Evolutionary conservation across 257 asterid genomes (phyloP).

Genomic region (Plantago ovata): DNA sequence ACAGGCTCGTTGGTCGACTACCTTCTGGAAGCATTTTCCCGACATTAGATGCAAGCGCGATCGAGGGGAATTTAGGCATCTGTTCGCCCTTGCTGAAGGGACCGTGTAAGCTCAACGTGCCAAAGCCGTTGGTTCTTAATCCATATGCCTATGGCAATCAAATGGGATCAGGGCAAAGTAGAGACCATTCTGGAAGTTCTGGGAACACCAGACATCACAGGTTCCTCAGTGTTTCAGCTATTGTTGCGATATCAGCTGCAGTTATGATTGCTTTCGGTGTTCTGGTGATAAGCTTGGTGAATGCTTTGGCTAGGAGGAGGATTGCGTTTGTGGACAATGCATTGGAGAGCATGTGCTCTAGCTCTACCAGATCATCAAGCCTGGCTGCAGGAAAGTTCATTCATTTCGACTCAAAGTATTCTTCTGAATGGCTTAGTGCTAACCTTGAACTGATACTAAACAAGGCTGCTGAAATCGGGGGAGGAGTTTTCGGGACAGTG

Average conservation of each 20-base stretch:
- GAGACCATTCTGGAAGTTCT: conserved; percentile 20
- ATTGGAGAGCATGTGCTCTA: conserved; percentile 86
- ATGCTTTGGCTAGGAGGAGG: conserved; percentile 66
- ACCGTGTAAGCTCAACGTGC: conserved; percentile 73
- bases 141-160: conserved; percentile 73
- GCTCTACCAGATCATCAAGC: conserved; percentile 62
- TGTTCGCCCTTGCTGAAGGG: conserved; percentile 83
- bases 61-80: conserved; percentile 79
- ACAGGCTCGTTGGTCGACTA: conserved; percentile 76
- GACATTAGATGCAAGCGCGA: conserved; percentile 62
- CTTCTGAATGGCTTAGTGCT: conserved; percentile 37
- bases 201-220: conserved; percentile 32
- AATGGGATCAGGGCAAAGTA: conserved; percentile 25
- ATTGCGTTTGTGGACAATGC: conserved; percentile 57
- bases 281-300: conserved; percentile 52
- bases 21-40: conserved; percentile 68
- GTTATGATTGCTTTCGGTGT: conserved; percentile 65
- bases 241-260: conserved; percentile 84
- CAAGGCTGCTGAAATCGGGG: conserved; percentile 75
- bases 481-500: conserved; percentile 79
- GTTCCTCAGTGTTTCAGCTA: conserved; percentile 75
- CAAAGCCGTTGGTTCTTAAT: conserved; percentile 89
- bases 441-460: conserved; percentile 49
- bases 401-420: conserved; percentile 50
- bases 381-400: conserved; percentile 63